Base-by-base conservation (phyloP, 2,329 filamentous ascomycete species). In the Nothophaeocryptopus gaeumannii region DNA sequence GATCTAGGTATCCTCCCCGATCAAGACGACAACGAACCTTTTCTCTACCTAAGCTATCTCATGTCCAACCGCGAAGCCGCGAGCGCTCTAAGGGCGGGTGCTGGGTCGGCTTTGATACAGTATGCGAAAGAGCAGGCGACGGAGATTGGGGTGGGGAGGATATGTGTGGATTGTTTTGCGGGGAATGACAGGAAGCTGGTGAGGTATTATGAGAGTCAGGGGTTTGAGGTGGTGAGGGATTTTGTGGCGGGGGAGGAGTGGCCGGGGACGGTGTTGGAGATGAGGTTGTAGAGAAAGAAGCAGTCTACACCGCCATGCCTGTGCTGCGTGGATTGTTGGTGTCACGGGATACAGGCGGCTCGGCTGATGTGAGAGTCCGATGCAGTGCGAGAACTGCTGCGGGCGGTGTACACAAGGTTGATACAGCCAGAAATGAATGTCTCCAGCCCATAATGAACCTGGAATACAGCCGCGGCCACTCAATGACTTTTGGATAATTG, bases 1-100 rank as follows among this genome's bases (percentile, higher is more conserved):
- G 20, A 26, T 26, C 7, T 26, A 7, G 51, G 83, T 79, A 52
- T 86, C 80, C 66, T 87, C 85, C 51, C 90, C 78, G 70, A 91
- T 16, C 39, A 65, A 35, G 53, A 54, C 29, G 38, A 49, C 8
- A 14, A 41, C 2, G 48, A 54, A 10, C 50, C 53, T 14, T 58
- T 54, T 30, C 43, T 55, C 2, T 58, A 56, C 31, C 12, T 59
- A 12, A 16, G 41, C 3, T 59, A 51, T 34, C 37, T 59, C 2
- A 57, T 59, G 34, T 49, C 55, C 13, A 50, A 59, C 39, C 42
- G 53, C 10, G 32, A 46, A 26, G 53, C 40, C 2, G 55, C 51
- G 8, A 4, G 4, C 3, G 31, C 37, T 12, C 20, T 44, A 2
- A 32, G 36, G 9, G 54, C 50, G 36, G 57, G 55, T 9, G 51